These are phyloP conservation scores for Silybum marianum DNA, from an alignment of 129 eudicot species.

Conservation along the genomic window DNA sequence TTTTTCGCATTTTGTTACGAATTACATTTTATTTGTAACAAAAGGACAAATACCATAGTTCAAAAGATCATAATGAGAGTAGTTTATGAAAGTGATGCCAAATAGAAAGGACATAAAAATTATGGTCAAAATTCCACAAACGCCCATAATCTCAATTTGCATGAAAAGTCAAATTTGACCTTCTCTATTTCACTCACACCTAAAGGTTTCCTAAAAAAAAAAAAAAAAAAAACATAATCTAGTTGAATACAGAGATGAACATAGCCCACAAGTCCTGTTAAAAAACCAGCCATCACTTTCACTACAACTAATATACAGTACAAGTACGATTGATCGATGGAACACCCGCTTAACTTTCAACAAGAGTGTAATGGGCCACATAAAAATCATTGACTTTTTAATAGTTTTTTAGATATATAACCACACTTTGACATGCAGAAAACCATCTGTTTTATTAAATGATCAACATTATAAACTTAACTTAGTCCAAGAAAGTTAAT, in stretches of 20 bases:
- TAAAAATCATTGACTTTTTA: conserved; percentile 26
- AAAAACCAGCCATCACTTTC: conserved; percentile 35
- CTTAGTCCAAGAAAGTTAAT: conserved; percentile 10
- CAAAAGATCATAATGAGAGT: conserved; percentile 15
- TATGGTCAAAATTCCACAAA: conserved; percentile 49
- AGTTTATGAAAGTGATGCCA: conserved; percentile 15
- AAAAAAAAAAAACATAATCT: conserved; percentile 15
- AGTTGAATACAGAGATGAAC: conserved; percentile 32
- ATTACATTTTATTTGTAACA: conserved; percentile 4
- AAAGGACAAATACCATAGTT: conserved; percentile 13
- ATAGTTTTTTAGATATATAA: not conserved
- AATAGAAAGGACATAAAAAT: conserved; percentile 18
- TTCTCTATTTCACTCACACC: conserved; percentile 30
- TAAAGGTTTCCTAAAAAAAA: conserved; percentile 23
- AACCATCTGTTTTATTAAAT: not conserved
- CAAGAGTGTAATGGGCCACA: conserved; percentile 22
- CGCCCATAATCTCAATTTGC: conserved; percentile 60
- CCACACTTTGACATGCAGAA: conserved; percentile 12
- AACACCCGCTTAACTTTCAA: conserved; percentile 32
- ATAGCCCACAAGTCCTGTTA: conserved; percentile 24
- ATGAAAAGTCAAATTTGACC: conserved; percentile 52
- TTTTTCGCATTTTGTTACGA: not conserved
- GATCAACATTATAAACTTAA: conserved; percentile 7
- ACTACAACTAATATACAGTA: conserved; percentile 38
- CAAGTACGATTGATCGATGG: conserved; percentile 14